These are phyloP conservation scores for Ceratocystiopsis minuta DNA, from an alignment of 2,329 filamentous ascomycete species.

Conservation along the genomic window DNA sequence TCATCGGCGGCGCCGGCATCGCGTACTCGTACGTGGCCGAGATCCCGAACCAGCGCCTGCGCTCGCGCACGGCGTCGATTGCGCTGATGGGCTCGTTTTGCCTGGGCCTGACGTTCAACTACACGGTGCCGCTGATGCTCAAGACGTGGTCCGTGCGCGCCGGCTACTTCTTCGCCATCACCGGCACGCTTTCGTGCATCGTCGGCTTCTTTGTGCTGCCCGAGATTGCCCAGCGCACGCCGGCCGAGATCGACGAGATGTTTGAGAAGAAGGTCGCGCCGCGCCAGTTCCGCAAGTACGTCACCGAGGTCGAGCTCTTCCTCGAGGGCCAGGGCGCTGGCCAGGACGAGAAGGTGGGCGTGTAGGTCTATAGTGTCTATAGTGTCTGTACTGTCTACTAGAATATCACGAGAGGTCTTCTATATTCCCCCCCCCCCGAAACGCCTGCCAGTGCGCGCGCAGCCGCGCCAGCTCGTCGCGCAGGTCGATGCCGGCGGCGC, in stretches of 20 bases:
- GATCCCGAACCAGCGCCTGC: conserved; percentile 1
- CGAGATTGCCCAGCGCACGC: conserved; percentile 1
- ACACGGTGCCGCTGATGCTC: conserved; percentile 1
- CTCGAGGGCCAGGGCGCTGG: not conserved
- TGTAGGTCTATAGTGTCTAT: too few relatives aligned
- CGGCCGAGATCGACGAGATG: conserved; percentile 3
- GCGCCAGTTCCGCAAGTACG: conserved; percentile 1
- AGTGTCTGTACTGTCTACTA: too few relatives aligned
- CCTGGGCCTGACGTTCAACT: conserved; percentile 1
- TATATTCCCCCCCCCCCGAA: not conserved
- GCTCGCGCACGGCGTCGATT: not conserved
- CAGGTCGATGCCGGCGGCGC: not conserved
- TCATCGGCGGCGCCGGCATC: conserved; percentile 1
- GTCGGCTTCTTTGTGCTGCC: conserved; percentile 1
- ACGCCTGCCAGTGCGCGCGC: not conserved
- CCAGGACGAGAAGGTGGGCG: not conserved
- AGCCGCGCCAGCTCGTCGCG: not conserved
- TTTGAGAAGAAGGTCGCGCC: conserved; percentile 1
- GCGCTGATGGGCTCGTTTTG: conserved; percentile 1
- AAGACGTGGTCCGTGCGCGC: conserved; percentile 1
- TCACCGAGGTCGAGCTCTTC: conserved; percentile 1
- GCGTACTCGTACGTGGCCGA: conserved; percentile 2
- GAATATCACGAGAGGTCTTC: too few relatives aligned
- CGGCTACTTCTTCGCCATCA: conserved; percentile 1
- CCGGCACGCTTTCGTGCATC: not conserved